phyloP scores from a whole-genome alignment of 805 yeast species.

The Wickerhamomyces chaumierensis region DNA sequence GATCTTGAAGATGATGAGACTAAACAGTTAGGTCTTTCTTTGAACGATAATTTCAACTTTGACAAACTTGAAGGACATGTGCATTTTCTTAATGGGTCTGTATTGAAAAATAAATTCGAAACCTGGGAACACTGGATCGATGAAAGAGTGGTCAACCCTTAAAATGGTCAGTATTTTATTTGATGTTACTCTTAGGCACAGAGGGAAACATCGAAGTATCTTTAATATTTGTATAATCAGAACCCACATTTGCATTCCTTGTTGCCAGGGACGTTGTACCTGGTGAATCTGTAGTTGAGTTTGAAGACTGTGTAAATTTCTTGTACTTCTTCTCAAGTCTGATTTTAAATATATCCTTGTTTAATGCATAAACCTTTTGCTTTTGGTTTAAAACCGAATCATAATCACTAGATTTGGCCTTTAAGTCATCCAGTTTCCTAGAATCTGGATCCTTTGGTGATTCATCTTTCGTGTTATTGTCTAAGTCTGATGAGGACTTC shows the following conservation, averaged over 20 bases:
- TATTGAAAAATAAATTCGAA: constrained; percentile 39
- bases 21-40: constrained; percentile 33
- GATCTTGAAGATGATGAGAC: constrained; percentile 20
- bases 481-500: no score
- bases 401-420: constrained; percentile 1
- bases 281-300: neutral
- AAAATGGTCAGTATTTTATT: neutral
- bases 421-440: constrained; percentile 8
- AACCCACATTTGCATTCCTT: constrained; percentile 18
- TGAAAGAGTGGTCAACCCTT: constrained; percentile 52
- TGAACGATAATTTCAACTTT: constrained; percentile 42
- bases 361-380: constrained; percentile 26
- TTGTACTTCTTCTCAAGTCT: constrained; percentile 22
- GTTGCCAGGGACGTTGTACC: neutral
- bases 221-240: constrained; percentile 17
- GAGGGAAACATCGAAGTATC: constrained; percentile 24
- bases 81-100: constrained; percentile 65
- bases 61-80: constrained; percentile 63
- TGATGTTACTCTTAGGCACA: constrained; percentile 10
- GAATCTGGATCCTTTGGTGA: constrained; percentile 5
- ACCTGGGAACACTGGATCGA: constrained; percentile 74
- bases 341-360: constrained; percentile 28
- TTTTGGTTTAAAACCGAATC: constrained; percentile 16
- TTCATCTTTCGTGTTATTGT: no score
- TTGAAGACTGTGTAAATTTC: constrained; percentile 1